Evolutionary conservation across 2,329 filamentous ascomycete genomes (phyloP).

Genomic region (Microsporum canis): DNA sequence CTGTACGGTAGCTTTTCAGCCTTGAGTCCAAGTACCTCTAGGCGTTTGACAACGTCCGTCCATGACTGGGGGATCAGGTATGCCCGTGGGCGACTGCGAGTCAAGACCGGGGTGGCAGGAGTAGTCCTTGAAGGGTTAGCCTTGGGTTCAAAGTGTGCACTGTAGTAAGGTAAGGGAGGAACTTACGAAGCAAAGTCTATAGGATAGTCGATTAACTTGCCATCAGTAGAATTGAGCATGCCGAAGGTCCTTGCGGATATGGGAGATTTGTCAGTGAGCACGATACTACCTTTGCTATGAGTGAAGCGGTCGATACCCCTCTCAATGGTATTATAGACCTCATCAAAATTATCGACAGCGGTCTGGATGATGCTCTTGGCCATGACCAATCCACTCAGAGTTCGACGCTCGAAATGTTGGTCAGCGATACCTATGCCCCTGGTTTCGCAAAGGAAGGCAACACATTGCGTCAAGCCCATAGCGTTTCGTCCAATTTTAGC

Average conservation of each 20-base stretch:
- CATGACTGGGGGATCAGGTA: conserved; percentile 4
- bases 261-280: conserved; percentile 1
- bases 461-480: conserved; percentile 4
- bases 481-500: conserved; percentile 9
- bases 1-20: background rate
- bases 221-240: conserved; percentile 4
- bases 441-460: conserved; percentile 7
- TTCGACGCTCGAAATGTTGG: conserved; percentile 6
- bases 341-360: conserved; percentile 4
- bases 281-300: conserved; percentile 3
- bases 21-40: conserved; percentile 2
- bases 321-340: conserved; percentile 5
- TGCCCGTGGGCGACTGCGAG: conserved; percentile 4
- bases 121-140: background rate
- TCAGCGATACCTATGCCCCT: conserved; percentile 6
- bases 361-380: conserved; percentile 3
- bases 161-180: background rate
- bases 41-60: conserved; percentile 1
- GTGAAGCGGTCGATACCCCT: conserved; percentile 5
- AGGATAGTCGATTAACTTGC: background rate
- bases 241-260: background rate
- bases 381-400: conserved; percentile 3
- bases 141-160: background rate
- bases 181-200: conserved; percentile 7
- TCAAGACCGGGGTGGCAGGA: background rate